phyloP scores from a whole-genome alignment of 306 rosid genomes.

The Hippophae rhamnoides region DNA sequence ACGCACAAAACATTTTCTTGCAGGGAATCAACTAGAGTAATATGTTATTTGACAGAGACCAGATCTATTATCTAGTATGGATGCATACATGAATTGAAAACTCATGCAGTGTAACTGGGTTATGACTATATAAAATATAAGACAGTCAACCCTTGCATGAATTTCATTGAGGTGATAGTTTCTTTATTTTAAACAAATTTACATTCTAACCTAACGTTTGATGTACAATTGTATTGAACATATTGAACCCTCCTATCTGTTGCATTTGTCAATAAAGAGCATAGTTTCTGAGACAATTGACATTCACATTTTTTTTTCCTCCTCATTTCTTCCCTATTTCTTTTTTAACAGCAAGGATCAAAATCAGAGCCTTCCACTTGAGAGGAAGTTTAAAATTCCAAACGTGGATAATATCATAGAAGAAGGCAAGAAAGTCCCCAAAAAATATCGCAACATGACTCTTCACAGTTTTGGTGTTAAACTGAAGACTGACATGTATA shows the following conservation, averaged over 20 bases:
- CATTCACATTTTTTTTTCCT: no score
- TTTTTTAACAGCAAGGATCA: slow-evolving; percentile 57
- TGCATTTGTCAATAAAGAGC: slow-evolving; percentile 1
- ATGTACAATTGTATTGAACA: background rate
- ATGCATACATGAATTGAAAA: no score
- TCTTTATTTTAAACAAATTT: no score
- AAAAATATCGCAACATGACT: slow-evolving; percentile 54
- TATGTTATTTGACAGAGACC: no score
- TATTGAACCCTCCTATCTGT: background rate
- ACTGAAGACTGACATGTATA: slow-evolving; percentile 55
- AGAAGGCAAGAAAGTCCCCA: slow-evolving; percentile 70
- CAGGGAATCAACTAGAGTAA: no score
- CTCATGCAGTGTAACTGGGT: no score
- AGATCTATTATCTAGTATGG: no score
- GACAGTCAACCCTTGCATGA: no score
- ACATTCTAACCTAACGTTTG: no score
- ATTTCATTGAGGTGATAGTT: no score
- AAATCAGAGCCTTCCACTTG: slow-evolving; percentile 41
- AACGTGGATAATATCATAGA: slow-evolving; percentile 57
- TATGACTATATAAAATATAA: no score
- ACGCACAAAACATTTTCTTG: no score
- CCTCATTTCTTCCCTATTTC: slow-evolving; percentile 6
- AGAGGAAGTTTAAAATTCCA: slow-evolving; percentile 59
- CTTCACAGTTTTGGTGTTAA: slow-evolving; percentile 30
- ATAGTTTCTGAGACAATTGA: background rate